phyloP scores from a whole-genome alignment of 2,329 filamentous ascomycete genomes.

The Leptographium procerum region DNA sequence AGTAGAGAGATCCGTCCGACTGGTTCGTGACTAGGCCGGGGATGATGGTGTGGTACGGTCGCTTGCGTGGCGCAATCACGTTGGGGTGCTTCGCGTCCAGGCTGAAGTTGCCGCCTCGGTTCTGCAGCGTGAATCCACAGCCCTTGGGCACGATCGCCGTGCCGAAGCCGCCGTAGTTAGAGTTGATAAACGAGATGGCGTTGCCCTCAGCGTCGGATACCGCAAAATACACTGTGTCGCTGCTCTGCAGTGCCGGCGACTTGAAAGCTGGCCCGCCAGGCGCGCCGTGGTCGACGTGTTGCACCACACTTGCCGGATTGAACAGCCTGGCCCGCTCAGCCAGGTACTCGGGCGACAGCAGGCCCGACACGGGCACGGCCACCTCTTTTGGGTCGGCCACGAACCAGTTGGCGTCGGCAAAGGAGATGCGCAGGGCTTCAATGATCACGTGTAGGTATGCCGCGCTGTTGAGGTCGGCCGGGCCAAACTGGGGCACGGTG shows the following conservation, averaged over 20 bases:
- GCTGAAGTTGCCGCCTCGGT: conserved; percentile 79
- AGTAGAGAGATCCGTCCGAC: conserved; percentile 62
- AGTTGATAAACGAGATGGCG: conserved; percentile 93
- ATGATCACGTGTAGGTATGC: conserved; percentile 78
- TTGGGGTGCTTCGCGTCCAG: conserved; percentile 67
- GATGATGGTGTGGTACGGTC: conserved; percentile 97
- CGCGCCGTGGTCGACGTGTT: conserved; percentile 53
- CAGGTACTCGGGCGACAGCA: conserved; percentile 67
- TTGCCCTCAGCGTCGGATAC: conserved; percentile 75
- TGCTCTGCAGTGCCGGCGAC: conserved; percentile 68
- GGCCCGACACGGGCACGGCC: conserved; percentile 55
- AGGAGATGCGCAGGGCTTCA: conserved; percentile 78
- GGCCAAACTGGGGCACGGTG: conserved; percentile 59
- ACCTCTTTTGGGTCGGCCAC: conserved; percentile 69
- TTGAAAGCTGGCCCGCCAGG: conserved; percentile 25
- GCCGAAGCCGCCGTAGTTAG: conserved; percentile 83
- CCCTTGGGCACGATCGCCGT: conserved; percentile 73
- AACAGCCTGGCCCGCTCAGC: conserved; percentile 54
- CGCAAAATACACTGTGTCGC: conserved; percentile 91
- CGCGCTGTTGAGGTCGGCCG: conserved; percentile 67
- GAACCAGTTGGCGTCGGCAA: conserved; percentile 84
- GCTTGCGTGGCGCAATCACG: conserved; percentile 64
- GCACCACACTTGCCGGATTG: conserved; percentile 44
- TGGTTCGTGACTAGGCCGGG: conserved; percentile 78
- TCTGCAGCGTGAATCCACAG: conserved; percentile 85